A percentile compares a stretch with the other conserved stretches of the same genome.
phyloP scores from a whole-genome alignment of 495 filamentous ascomycete species.

The Penicillium pancosmium region DNA sequence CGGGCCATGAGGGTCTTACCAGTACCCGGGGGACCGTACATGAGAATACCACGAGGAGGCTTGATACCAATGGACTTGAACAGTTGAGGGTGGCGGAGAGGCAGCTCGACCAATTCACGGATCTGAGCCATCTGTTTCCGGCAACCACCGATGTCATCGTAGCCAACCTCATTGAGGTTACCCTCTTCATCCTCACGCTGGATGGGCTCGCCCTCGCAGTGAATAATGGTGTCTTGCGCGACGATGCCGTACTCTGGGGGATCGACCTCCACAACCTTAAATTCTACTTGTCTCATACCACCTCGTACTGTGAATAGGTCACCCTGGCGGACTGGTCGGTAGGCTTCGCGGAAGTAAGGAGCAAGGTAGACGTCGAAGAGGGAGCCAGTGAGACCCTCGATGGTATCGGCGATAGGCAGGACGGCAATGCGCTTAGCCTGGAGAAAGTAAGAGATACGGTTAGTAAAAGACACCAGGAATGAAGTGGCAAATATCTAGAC shows the following conservation, averaged over 20 bases:
- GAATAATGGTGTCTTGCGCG: constrained; percentile 96
- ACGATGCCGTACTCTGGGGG: constrained; percentile 98
- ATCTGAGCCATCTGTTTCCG: constrained; percentile 99
- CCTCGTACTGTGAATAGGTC: constrained; percentile 96
- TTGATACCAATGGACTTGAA: constrained; percentile 99
- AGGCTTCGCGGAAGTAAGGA: constrained; percentile 99
- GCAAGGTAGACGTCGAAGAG: constrained; percentile 99
- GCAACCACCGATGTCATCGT: constrained; percentile 99
- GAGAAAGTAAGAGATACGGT: constrained; percentile 10
- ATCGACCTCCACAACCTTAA: constrained; percentile 99
- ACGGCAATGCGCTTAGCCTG: constrained; percentile 99
- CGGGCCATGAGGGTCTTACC: constrained; percentile 99
- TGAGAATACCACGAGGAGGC: constrained; percentile 95
- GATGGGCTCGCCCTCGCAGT: constrained; percentile 98
- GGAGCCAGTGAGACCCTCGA: constrained; percentile 95
- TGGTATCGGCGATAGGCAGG: constrained; percentile 95
- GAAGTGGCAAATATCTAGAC: constrained; percentile 28
- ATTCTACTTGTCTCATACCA: constrained; percentile 98
- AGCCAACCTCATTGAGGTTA: constrained; percentile 97
- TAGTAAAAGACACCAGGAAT: constrained; percentile 1
- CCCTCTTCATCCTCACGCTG: constrained; percentile 99
- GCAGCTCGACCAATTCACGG: constrained; percentile 95
- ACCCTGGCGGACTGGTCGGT: constrained; percentile 92
- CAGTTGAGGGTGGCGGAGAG: constrained; percentile 92
- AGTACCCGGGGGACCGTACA: constrained; percentile 96